Conservation (phyloP, 768 basidiomycete genomes). For the Tylopilus rubrobrunneus region DNA sequence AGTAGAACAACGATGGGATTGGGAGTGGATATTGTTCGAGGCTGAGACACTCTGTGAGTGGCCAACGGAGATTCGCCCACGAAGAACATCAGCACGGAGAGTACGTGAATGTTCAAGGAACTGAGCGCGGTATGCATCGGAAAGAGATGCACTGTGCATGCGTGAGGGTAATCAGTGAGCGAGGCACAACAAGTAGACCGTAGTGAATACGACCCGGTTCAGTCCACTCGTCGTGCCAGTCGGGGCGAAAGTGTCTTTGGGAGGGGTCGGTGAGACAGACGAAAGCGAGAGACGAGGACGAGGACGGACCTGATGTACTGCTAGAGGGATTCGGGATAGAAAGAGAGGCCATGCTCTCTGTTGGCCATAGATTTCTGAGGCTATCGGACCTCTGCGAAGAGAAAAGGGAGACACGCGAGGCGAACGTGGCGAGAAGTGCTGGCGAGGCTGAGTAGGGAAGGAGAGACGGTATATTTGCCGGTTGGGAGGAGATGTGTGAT, state of each 20-base stretch:
- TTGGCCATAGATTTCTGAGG: conserved; percentile 29
- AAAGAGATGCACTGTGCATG: conserved; percentile 20
- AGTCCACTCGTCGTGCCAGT: conserved; percentile 37
- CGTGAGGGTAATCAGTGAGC: conserved; percentile 4
- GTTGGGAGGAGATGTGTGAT: conserved; percentile 22
- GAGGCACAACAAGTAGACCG: conserved; percentile 3
- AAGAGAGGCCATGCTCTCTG: conserved; percentile 22
- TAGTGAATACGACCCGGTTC: conserved; percentile 33
- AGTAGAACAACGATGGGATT: conserved; percentile 8
- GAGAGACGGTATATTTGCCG: not conserved
- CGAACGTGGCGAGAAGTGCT: conserved; percentile 24
- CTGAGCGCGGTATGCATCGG: conserved; percentile 32
- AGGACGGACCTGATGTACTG: conserved; percentile 27
- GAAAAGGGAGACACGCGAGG: conserved; percentile 28
- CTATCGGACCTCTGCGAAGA: conserved; percentile 33
- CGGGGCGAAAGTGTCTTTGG: conserved; percentile 29
- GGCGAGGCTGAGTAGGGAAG: conserved; percentile 24
- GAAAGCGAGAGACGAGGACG: too few relatives aligned
- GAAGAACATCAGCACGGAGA: conserved; percentile 55
- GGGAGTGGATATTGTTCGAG: conserved; percentile 14
- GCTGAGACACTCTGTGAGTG: conserved; percentile 24
- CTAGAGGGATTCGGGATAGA: conserved; percentile 30
- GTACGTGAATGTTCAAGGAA: conserved; percentile 52
- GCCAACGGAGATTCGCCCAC: conserved; percentile 52
- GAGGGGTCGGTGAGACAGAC: not conserved